phyloP scores from a whole-genome alignment of 2,329 filamentous ascomycete species.

The Fusarium armeniacum region DNA sequence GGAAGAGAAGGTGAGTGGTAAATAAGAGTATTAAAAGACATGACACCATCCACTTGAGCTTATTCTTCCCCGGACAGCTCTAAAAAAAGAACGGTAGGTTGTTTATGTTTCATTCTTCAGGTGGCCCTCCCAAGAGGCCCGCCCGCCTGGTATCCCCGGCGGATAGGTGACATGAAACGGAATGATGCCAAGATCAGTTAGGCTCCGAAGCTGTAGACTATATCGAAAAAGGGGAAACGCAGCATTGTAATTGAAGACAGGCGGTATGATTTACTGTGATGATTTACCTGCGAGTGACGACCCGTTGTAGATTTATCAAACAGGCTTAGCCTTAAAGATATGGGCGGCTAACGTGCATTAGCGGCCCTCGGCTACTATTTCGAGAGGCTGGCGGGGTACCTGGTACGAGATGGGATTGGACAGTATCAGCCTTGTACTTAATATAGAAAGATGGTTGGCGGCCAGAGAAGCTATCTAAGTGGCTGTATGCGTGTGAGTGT shows the following conservation, averaged over 20 bases:
- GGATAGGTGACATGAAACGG: constrained; percentile 35
- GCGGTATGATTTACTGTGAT: constrained; percentile 22
- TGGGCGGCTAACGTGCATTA: constrained; percentile 50
- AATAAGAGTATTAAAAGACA: constrained; percentile 31
- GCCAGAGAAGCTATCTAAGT: constrained; percentile 29
- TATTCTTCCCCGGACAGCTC: constrained; percentile 30
- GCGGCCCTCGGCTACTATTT: constrained; percentile 42
- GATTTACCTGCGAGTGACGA: constrained; percentile 11
- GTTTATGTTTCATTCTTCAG: constrained; percentile 37
- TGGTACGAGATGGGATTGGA: constrained; percentile 32
- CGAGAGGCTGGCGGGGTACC: constrained; percentile 23
- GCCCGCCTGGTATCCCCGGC: constrained; percentile 21
- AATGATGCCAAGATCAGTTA: constrained; percentile 24
- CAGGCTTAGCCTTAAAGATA: constrained; percentile 5
- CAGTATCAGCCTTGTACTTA: constrained; percentile 20
- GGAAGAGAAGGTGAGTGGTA: constrained; percentile 3
- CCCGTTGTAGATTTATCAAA: not conserved
- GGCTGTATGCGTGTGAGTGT: constrained; percentile 37
- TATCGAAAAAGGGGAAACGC: constrained; percentile 4
- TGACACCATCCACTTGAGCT: constrained; percentile 22
- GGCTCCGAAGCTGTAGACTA: not conserved
- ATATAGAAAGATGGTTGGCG: constrained; percentile 38
- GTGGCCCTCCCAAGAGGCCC: constrained; percentile 30
- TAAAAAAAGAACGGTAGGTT: constrained; percentile 35
- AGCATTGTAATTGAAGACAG: constrained; percentile 18